A percentile compares a stretch with the other conserved stretches of the same genome.
These are phyloP conservation scores for Chlorokybus atmophyticus DNA, from an alignment of 139 green algal species.

Conservation along the genomic window DNA sequence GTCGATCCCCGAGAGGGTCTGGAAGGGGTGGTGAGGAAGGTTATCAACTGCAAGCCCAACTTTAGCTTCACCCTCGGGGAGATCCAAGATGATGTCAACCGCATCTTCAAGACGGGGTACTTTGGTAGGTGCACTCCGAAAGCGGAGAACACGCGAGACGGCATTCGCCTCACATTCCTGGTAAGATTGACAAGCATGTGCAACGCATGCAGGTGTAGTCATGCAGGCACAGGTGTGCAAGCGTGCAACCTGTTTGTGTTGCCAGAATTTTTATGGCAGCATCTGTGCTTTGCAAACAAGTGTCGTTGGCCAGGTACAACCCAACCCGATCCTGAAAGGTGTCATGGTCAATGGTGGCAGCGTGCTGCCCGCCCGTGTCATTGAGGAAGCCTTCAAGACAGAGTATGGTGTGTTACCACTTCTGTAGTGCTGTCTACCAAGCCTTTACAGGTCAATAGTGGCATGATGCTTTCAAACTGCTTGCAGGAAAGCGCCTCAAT, in stretches of 20 bases:
- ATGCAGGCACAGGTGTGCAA: neutral
- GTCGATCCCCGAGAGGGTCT: too few relatives aligned
- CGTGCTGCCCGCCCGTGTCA: conserved; percentile 54
- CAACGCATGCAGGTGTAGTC: neutral
- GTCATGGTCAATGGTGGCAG: conserved; percentile 59
- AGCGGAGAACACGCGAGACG: conserved; percentile 85
- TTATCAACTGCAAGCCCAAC: conserved; percentile 69
- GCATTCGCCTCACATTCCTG: conserved; percentile 68
- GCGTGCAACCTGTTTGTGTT: neutral
- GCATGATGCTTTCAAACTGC: too few relatives aligned
- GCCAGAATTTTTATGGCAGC: too few relatives aligned
- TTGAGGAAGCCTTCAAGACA: conserved; percentile 63
- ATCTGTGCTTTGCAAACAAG: neutral
- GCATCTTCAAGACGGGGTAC: conserved; percentile 80
- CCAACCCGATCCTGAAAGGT: conserved; percentile 62
- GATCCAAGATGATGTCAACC: conserved; percentile 61
- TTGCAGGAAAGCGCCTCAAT: conserved; percentile 29
- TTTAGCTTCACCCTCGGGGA: conserved; percentile 71
- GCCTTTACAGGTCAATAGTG: too few relatives aligned
- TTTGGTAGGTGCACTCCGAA: conserved; percentile 54
- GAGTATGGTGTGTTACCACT: conserved; percentile 44
- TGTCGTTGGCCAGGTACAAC: conserved; percentile 10
- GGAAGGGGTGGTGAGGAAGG: conserved; percentile 38
- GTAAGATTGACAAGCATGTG: conserved; percentile 4
- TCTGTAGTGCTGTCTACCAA: neutral